These are phyloP conservation scores for Misopates orontium DNA, from an alignment of 257 asterid species.

Conservation along the genomic window DNA sequence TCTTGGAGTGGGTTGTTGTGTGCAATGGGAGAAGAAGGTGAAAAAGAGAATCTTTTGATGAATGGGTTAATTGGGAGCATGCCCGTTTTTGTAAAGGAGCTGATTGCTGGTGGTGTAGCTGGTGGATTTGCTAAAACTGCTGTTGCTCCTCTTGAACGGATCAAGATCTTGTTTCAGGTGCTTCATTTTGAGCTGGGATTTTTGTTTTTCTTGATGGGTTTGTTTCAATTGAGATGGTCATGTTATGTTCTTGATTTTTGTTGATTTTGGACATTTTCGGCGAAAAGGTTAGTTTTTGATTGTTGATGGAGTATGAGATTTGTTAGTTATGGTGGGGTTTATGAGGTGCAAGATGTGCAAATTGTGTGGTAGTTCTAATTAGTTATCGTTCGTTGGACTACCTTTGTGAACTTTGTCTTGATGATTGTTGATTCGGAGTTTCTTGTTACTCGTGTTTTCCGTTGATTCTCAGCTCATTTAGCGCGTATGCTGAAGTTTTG, in stretches of 20 bases:
- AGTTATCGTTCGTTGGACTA: not conserved
- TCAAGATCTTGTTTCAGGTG: conserved; percentile 96
- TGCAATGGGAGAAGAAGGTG: conserved; percentile 57
- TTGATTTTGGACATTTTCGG: not conserved
- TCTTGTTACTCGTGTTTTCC: not conserved
- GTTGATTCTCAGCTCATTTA: not conserved
- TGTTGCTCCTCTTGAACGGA: conserved; percentile 95
- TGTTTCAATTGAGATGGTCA: conserved; percentile 11
- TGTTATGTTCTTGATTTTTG: not conserved
- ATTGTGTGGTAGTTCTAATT: not conserved
- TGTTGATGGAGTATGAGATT: not conserved
- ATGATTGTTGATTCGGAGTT: not conserved
- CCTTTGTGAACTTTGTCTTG: not conserved
- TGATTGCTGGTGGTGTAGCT: conserved; percentile 91
- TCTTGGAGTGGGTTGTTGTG: conserved; percentile 7
- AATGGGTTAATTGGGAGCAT: conserved; percentile 56
- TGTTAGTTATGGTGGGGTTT: not conserved
- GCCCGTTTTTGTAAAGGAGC: conserved; percentile 80
- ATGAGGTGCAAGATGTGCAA: not conserved
- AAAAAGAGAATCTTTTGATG: conserved; percentile 22
- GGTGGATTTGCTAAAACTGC: conserved; percentile 91
- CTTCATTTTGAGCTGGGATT: not conserved
- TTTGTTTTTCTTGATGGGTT: not conserved
- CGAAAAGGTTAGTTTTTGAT: not conserved
- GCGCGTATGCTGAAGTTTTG: not conserved